Evolutionary conservation across 352 stramenopile genomes (phyloP).

Genomic region (Globisporangium camurandrum): DNA sequence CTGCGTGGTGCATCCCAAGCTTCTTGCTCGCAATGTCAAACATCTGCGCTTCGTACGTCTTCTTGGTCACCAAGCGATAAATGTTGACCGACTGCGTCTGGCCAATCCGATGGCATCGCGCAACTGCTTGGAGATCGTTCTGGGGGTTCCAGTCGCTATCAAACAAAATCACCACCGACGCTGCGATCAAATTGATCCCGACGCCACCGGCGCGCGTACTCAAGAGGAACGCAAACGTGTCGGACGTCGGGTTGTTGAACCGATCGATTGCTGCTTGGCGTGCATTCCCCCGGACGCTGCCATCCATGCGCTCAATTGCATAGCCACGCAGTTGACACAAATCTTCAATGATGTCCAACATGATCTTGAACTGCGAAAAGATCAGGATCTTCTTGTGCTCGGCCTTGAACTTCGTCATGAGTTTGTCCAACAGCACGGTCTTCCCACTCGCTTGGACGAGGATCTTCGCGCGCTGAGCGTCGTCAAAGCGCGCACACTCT

Average conservation of each 20-base stretch:
- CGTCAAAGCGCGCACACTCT: constrained; percentile 82
- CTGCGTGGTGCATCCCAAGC: constrained; percentile 97
- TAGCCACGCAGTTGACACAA: constrained; percentile 77
- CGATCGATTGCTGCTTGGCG: constrained; percentile 98
- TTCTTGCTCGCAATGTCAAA: constrained; percentile 99
- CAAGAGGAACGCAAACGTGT: constrained; percentile 96
- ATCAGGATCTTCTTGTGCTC: constrained; percentile 99
- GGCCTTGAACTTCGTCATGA: constrained; percentile 94
- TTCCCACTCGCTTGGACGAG: constrained; percentile 90
- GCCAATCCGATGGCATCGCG: constrained; percentile 98
- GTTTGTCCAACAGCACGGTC: constrained; percentile 98
- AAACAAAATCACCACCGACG: constrained; percentile 80
- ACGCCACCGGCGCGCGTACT: constrained; percentile 95
- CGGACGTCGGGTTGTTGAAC: constrained; percentile 92
- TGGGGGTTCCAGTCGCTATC: constrained; percentile 99
- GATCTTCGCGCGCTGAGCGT: constrained; percentile 61
- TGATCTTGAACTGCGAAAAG: constrained; percentile 99
- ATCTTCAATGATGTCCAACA: constrained; percentile 95
- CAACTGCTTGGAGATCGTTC: constrained; percentile 97
- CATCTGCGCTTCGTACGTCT: constrained; percentile 99
- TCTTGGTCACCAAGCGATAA: constrained; percentile 98
- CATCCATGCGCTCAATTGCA: constrained; percentile 95
- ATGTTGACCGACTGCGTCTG: constrained; percentile 99
- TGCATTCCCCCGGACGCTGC: constrained; percentile 93
- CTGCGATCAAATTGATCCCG: constrained; percentile 95